phyloP scores from a whole-genome alignment of 177 flowering plant species.

The Vitis hybrid region DNA sequence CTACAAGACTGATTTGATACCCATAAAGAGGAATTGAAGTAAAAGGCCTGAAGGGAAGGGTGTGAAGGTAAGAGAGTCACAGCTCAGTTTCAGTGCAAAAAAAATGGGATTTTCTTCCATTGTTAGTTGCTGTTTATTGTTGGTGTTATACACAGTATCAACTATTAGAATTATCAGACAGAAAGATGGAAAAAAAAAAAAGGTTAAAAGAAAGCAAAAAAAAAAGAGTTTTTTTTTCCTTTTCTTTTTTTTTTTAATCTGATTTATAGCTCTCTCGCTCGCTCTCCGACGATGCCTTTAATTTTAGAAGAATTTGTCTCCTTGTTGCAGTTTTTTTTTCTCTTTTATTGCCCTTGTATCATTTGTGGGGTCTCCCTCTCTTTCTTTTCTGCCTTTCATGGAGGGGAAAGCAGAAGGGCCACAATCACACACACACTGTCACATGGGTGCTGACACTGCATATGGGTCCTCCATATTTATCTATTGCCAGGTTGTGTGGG shows the following conservation, averaged over 20 bases:
- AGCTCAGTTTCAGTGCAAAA: not conserved
- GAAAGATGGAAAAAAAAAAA: not conserved
- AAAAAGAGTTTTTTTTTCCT: not conserved
- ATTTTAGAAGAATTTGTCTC: slow-evolving; percentile 9
- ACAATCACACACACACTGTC: slow-evolving; percentile 11
- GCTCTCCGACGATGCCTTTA: not conserved
- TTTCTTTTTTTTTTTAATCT: not conserved
- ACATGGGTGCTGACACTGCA: slow-evolving; percentile 42
- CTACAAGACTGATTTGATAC: slow-evolving; percentile 12
- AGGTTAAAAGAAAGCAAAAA: not conserved
- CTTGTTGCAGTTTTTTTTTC: not conserved
- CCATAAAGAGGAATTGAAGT: slow-evolving; percentile 5
- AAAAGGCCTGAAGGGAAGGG: not conserved
- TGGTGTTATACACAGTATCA: slow-evolving; percentile 12
- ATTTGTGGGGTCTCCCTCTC: slow-evolving; percentile 1
- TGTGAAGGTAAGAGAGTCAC: slow-evolving; percentile 1
- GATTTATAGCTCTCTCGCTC: not conserved
- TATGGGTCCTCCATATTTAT: slow-evolving; percentile 19
- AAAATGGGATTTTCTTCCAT: not conserved
- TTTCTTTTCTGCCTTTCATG: slow-evolving; percentile 13
- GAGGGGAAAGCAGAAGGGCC: slow-evolving; percentile 9
- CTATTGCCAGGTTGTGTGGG: slow-evolving; percentile 26
- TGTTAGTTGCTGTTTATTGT: slow-evolving; percentile 6
- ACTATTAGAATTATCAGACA: slow-evolving; percentile 6
- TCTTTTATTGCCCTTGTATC: not conserved